Evolutionary conservation across 495 filamentous ascomycete genomes (phyloP).

Genomic region (Aspergillus diversus): DNA sequence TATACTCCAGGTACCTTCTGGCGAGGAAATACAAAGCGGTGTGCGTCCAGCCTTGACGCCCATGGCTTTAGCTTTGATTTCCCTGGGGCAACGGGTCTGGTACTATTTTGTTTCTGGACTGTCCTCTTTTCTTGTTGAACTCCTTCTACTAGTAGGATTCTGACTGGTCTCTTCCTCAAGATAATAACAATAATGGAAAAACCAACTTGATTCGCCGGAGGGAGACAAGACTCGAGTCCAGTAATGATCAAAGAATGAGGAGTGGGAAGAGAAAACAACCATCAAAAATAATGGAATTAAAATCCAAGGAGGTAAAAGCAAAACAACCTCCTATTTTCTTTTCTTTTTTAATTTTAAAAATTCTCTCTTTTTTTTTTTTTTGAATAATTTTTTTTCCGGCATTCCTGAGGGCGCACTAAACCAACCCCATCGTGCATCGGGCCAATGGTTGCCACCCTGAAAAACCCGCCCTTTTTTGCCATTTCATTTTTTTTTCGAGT

Average conservation of each 20-base stretch:
- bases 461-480: conserved; percentile 26
- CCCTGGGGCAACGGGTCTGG: neutral
- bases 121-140: neutral
- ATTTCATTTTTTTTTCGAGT: conserved; percentile 20
- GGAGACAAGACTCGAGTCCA: neutral
- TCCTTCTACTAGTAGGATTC: too few relatives aligned
- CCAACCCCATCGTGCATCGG: conserved; percentile 16
- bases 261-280: neutral
- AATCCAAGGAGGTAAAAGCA: conserved; percentile 10
- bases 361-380: conserved; percentile 9
- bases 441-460: conserved; percentile 32
- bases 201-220: neutral
- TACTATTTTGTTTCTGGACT: neutral
- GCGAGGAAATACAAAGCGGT: neutral
- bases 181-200: neutral
- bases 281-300: neutral
- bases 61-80: neutral
- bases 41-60: neutral
- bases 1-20: neutral
- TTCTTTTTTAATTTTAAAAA: conserved; percentile 1
- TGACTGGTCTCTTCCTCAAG: neutral
- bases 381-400: conserved; percentile 11
- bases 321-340: conserved; percentile 5
- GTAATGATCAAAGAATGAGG: neutral
- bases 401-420: conserved; percentile 25